phyloP scores from a whole-genome alignment of 768 basidiomycete genomes.

The Lactarius tabidus region DNA sequence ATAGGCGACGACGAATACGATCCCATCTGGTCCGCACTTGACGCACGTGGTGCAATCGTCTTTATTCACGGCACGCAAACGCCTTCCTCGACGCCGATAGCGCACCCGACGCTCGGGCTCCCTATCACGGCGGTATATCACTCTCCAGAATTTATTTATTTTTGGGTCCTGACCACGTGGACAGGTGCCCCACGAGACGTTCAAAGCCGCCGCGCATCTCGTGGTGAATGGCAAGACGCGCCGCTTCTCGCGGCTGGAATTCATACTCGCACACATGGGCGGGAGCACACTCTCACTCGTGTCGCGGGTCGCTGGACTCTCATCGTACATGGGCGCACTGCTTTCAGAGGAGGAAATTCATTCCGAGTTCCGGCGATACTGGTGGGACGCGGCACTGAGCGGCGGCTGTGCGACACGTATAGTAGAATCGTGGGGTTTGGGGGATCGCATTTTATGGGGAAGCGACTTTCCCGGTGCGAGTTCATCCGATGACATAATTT shows the following conservation, averaged over 20 bases:
- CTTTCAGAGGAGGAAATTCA: slow-evolving; percentile 64
- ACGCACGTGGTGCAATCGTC: slow-evolving; percentile 54
- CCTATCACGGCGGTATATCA: slow-evolving; percentile 59
- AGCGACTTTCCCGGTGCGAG: slow-evolving; percentile 69
- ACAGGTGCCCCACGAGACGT: slow-evolving; percentile 78
- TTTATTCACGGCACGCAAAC: slow-evolving; percentile 72
- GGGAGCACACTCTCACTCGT: slow-evolving; percentile 64
- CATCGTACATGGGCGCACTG: slow-evolving; percentile 64
- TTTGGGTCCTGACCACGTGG: slow-evolving; percentile 16
- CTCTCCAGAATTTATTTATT: background rate
- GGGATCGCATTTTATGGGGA: slow-evolving; percentile 60
- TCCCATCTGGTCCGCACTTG: slow-evolving; percentile 65
- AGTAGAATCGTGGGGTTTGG: slow-evolving; percentile 47
- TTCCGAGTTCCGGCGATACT: slow-evolving; percentile 65
- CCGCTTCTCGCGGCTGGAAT: slow-evolving; percentile 52
- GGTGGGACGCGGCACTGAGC: slow-evolving; percentile 69
- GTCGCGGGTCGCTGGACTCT: slow-evolving; percentile 62
- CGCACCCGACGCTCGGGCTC: slow-evolving; percentile 59
- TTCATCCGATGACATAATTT: background rate
- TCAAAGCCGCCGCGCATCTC: slow-evolving; percentile 75
- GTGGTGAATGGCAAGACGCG: slow-evolving; percentile 70
- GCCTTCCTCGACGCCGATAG: slow-evolving; percentile 58
- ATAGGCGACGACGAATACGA: slow-evolving; percentile 62
- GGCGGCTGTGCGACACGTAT: slow-evolving; percentile 52
- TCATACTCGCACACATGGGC: slow-evolving; percentile 74